Evolutionary conservation across 352 stramenopile genomes (phyloP).

Genomic region (Phytophthora lateralis): DNA sequence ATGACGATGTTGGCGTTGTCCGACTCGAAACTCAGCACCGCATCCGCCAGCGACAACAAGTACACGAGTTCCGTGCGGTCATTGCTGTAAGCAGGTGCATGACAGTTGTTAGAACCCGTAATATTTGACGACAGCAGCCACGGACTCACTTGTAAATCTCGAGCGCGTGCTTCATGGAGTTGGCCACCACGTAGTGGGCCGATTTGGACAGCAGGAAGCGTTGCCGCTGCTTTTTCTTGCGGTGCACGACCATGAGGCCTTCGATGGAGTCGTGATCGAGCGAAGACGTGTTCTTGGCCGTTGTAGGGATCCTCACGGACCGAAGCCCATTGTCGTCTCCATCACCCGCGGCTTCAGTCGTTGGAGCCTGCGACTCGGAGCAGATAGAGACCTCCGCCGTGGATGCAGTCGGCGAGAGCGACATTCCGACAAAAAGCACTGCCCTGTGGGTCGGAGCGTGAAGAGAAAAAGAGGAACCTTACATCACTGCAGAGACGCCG

Average conservation of each 20-base stretch:
- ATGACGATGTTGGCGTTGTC: constrained; percentile 72
- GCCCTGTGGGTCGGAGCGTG: not conserved
- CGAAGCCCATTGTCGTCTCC: not conserved
- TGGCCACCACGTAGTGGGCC: constrained; percentile 56
- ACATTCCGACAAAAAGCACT: constrained; percentile 11
- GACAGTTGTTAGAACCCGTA: not conserved
- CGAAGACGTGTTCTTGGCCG: constrained; percentile 30
- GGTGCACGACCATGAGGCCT: constrained; percentile 64
- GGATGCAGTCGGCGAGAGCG: constrained; percentile 2
- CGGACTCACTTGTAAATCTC: constrained; percentile 59
- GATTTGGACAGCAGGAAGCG: constrained; percentile 54
- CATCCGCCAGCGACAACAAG: constrained; percentile 61
- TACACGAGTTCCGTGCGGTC: constrained; percentile 65
- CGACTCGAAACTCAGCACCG: constrained; percentile 66
- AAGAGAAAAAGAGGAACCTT: not conserved
- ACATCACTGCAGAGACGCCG: not conserved
- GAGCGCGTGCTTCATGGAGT: constrained; percentile 55
- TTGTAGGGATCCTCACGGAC: constrained; percentile 16
- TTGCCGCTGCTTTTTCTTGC: constrained; percentile 66
- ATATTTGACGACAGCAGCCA: not conserved
- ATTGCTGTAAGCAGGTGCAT: constrained; percentile 34
- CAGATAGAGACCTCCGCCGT: constrained; percentile 13
- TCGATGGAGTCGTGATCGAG: constrained; percentile 52
- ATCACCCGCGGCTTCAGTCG: not conserved
- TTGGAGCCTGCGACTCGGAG: constrained; percentile 8